Evolutionary conservation across 306 rosid genomes (phyloP), one percentile per base, ranked within the genome.

Genomic region (Dalbergia cultrata): DNA sequence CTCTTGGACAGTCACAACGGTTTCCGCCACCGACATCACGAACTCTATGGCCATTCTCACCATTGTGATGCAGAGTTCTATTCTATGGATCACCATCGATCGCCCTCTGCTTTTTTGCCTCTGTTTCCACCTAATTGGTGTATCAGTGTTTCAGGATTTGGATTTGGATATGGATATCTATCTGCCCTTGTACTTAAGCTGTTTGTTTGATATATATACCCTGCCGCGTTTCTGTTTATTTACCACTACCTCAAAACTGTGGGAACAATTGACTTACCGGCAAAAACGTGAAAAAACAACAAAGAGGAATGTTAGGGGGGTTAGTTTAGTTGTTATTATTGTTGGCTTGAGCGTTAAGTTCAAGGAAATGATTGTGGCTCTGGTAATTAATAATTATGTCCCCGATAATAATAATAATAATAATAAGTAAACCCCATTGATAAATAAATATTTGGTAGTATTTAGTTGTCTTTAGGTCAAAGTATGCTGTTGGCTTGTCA

Each of bases 11-110:
- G 74, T 89, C 0, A 81, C 80, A 0, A 95, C 95, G 0, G 97
- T 87, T 63, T 95, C 91, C 0, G 97, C 97, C 1, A 95, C 90
- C 16, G 85, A 68, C 35, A 95, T 74, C 56, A 92, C 94, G 57
- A 95, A 91, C 10, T 89, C 80, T 47, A 95, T 75, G 49, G 97
- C 97, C 90, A 88, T 61, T 72, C 80, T 85, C n/a, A 95, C 73
- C 26, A 92, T 74, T 56, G 80, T 65, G 16, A 91, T 39, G 82
- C 97, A 95, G 18, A 89, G 22, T 77, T 89, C 94, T 4, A 91
- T 19, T 80, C 94, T 89, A 65, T 85, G 88, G 31, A 92, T 61
- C 90, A 89, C 87, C 97, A 90, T 90, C 33, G 13, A 9, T 22
- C 19, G 17, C 52, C 19, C n/a, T 8, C 8, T 4, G 52, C 16